These are phyloP conservation scores for Termitomyces sp. DNA, from an alignment of 768 basidiomycete genomes.

Conservation along the genomic window DNA sequence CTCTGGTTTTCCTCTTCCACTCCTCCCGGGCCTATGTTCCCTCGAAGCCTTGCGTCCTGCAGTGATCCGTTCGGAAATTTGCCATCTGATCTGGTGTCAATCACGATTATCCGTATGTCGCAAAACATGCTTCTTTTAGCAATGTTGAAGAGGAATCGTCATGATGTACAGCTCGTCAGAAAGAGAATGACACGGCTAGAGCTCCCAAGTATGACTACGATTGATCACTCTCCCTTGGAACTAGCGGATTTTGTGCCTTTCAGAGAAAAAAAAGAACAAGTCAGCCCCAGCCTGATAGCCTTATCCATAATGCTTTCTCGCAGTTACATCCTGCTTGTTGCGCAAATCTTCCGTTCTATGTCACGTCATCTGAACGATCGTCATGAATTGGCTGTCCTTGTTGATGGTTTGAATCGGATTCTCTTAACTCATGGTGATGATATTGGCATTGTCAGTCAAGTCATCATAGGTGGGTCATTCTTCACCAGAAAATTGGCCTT, in stretches of 20 bases:
- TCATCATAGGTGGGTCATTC: conserved; percentile 54
- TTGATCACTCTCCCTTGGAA: conserved; percentile 27
- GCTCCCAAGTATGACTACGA: conserved; percentile 37
- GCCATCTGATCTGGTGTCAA: conserved; percentile 39
- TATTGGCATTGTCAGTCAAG: conserved; percentile 70
- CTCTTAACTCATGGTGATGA: conserved; percentile 66
- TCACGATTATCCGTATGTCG: conserved; percentile 60
- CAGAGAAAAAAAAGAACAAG: conserved; percentile 11
- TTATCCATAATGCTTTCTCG: conserved; percentile 61
- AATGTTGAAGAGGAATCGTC: conserved; percentile 59
- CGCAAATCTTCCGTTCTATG: conserved; percentile 68
- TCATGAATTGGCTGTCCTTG: conserved; percentile 55
- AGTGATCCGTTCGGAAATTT: conserved; percentile 32
- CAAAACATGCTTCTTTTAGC: conserved; percentile 65
- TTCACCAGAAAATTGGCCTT: not conserved
- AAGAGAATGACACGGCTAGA: conserved; percentile 60
- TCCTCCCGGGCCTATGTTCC: conserved; percentile 60
- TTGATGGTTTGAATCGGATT: conserved; percentile 70
- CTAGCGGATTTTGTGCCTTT: conserved; percentile 42
- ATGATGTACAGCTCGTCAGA: conserved; percentile 62
- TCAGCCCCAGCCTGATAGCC: conserved; percentile 23
- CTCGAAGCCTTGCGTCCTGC: conserved; percentile 30
- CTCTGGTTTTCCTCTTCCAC: conserved; percentile 60
- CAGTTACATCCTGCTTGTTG: conserved; percentile 62
- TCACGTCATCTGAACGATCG: conserved; percentile 66